Percentiles rank a stretch among this genome's conserved stretches.
Evolutionary conservation across 2,329 filamentous ascomycete species (phyloP).

Genomic region (Aspergillus calidoustus): DNA sequence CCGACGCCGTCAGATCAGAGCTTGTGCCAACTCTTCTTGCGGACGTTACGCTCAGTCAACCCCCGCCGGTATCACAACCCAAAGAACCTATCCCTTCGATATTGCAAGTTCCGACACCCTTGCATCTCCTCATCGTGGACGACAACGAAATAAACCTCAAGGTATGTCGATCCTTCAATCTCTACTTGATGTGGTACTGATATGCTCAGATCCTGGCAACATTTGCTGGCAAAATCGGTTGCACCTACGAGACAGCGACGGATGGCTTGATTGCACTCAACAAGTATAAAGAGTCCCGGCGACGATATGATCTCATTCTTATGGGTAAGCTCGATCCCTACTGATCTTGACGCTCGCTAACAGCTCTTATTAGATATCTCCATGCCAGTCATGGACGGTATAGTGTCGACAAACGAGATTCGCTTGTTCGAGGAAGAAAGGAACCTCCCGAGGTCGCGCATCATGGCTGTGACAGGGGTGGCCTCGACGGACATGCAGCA

Average conservation of each 20-base stretch:
- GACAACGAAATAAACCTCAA: constrained; percentile 47
- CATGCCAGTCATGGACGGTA: constrained; percentile 50
- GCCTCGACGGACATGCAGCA: constrained; percentile 33
- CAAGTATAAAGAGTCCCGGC: constrained; percentile 31
- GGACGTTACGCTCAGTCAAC: neutral
- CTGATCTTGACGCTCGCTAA: neutral
- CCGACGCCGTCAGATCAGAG: neutral
- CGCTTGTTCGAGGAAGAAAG: constrained; percentile 37
- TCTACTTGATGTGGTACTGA: neutral
- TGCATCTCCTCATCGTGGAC: constrained; percentile 43
- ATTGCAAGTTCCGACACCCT: constrained; percentile 2
- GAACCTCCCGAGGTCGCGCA: constrained; percentile 24
- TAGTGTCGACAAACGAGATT: constrained; percentile 46
- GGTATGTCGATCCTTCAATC: constrained; percentile 13
- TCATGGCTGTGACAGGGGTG: constrained; percentile 35
- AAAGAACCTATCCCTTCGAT: neutral
- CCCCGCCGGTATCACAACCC: neutral
- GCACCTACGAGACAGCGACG: constrained; percentile 38
- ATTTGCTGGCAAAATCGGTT: constrained; percentile 42
- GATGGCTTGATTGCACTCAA: constrained; percentile 46
- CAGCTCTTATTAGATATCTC: constrained; percentile 40
- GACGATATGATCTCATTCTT: constrained; percentile 39
- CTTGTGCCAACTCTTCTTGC: neutral
- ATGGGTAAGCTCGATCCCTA: constrained; percentile 29
- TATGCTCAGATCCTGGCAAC: constrained; percentile 36